phyloP scores from a whole-genome alignment of 345 rosid genomes.

The Conringia planisiliqua region DNA sequence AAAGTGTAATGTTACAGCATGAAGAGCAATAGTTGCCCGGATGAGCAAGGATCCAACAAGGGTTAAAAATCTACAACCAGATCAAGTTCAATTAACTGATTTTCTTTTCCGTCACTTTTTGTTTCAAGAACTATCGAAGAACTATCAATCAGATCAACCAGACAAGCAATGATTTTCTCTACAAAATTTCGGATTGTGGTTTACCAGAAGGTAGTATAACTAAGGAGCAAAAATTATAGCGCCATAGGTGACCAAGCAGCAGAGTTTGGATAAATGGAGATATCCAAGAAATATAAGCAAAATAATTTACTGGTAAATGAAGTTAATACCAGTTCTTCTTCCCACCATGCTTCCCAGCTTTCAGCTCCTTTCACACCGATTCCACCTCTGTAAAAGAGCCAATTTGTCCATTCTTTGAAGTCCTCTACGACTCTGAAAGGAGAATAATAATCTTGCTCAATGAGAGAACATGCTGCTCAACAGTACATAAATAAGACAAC shows the following conservation, averaged over 20 bases:
- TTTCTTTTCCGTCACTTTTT: neutral
- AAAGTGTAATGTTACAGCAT: neutral
- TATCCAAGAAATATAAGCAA: neutral
- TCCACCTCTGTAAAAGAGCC: slow-evolving; percentile 99
- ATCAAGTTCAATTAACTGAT: neutral
- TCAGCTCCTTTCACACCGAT: slow-evolving; percentile 97
- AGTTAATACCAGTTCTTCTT: slow-evolving; percentile 81
- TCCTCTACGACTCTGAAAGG: slow-evolving; percentile 82
- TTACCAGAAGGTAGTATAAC: neutral
- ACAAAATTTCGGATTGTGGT: neutral
- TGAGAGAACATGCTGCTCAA: neutral
- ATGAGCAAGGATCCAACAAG: neutral
- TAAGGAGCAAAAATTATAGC: neutral
- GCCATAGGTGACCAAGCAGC: neutral
- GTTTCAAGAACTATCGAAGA: neutral
- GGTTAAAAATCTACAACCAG: neutral
- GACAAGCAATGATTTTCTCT: no score
- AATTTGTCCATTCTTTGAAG: slow-evolving; percentile 97
- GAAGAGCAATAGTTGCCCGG: neutral
- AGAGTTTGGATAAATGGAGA: neutral
- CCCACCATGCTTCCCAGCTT: slow-evolving; percentile 99
- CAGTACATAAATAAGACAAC: slow-evolving; percentile 4
- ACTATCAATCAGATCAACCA: no score
- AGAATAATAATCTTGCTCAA: slow-evolving; percentile 11
- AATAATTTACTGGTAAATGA: neutral